A percentile compares a stretch with the other conserved stretches of the same genome.
Evolutionary conservation across 2,329 filamentous ascomycete species (phyloP).

Genomic region (Penicillium occitanis): DNA sequence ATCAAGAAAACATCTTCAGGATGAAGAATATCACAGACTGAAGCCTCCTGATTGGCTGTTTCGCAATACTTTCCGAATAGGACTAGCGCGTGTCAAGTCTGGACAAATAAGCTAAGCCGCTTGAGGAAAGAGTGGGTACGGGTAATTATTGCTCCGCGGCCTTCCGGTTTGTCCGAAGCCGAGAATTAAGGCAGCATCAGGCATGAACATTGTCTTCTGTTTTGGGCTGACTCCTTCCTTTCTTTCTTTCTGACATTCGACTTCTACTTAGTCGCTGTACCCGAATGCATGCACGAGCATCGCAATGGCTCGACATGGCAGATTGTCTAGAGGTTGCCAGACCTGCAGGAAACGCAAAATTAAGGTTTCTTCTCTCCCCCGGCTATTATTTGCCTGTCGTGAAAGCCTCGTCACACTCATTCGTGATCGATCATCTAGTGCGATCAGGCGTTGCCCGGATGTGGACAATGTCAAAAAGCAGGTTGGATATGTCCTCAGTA

Average conservation of each 20-base stretch:
- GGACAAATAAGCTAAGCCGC: neutral
- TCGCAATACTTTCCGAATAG: conserved; percentile 24
- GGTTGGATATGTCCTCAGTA: conserved; percentile 25
- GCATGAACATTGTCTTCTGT: neutral
- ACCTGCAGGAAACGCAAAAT: conserved; percentile 72
- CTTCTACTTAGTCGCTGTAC: neutral
- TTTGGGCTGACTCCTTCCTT: neutral
- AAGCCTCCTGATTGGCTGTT: conserved; percentile 16
- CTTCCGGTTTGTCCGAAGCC: neutral
- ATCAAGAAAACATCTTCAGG: neutral
- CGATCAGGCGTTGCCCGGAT: conserved; percentile 20
- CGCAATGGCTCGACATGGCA: conserved; percentile 44
- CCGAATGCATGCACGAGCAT: neutral
- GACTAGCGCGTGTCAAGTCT: conserved; percentile 8
- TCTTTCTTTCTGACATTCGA: neutral
- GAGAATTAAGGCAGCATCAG: neutral
- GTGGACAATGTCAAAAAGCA: conserved; percentile 20
- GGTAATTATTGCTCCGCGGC: neutral
- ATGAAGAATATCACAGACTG: neutral
- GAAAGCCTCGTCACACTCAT: neutral
- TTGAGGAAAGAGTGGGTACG: neutral
- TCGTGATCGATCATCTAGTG: conserved; percentile 20
- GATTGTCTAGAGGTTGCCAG: conserved; percentile 68
- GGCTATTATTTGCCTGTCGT: neutral
- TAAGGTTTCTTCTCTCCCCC: conserved; percentile 53